phyloP scores from a whole-genome alignment of 106 monocot genomes.

The Dioscorea zingiberensis region DNA sequence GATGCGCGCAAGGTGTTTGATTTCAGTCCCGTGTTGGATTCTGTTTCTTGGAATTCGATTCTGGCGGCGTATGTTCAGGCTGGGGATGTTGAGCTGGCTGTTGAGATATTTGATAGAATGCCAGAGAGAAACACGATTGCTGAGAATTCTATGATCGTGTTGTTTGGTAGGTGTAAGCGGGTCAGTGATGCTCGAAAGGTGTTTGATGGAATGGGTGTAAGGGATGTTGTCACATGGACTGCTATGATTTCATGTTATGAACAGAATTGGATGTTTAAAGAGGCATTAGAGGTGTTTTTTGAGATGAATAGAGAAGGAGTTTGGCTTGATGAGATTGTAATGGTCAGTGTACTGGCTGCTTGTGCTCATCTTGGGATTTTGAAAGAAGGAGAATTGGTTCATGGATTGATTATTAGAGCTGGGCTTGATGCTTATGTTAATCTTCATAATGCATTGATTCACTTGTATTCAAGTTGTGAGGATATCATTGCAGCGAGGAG shows the following conservation, averaged over 20 bases:
- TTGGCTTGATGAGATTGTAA: constrained; percentile 56
- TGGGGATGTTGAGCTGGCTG: constrained; percentile 47
- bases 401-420: constrained; percentile 44
- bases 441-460: constrained; percentile 71
- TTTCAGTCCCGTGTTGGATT: constrained; percentile 44
- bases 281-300: constrained; percentile 58
- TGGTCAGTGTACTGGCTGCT: constrained; percentile 59
- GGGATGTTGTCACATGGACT: constrained; percentile 74
- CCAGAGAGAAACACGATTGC: constrained; percentile 55
- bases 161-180: constrained; percentile 33
- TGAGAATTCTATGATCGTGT: constrained; percentile 68
- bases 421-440: constrained; percentile 58
- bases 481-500: constrained; percentile 28
- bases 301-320: constrained; percentile 33
- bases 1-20: constrained; percentile 66
- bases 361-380: constrained; percentile 33
- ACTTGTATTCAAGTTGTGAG: constrained; percentile 61
- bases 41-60: constrained; percentile 85
- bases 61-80: constrained; percentile 52
- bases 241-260: constrained; percentile 78
- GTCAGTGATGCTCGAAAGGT: constrained; percentile 42
- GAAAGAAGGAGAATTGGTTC: constrained; percentile 40
- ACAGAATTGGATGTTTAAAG: constrained; percentile 52
- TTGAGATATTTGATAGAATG: constrained; percentile 46
- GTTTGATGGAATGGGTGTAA: constrained; percentile 54